Percentiles rank a stretch among this genome's conserved stretches.
Conservation (phyloP, 768 basidiomycete species). For the Mycena galericulata region DNA sequence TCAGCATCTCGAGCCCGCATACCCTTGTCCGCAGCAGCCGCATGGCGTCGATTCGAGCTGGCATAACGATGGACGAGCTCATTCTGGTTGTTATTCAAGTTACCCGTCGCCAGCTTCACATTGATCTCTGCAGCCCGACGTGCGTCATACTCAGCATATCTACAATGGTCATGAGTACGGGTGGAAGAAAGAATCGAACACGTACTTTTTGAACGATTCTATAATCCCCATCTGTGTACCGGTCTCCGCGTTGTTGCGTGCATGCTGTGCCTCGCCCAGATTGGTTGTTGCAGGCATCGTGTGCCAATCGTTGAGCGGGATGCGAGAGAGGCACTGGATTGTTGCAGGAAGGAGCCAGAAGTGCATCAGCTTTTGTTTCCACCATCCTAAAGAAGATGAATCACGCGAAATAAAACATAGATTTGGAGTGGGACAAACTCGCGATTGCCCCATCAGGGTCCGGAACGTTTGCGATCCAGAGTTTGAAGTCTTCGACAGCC, state of each 20-base stretch:
- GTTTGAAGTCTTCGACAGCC: slow-evolving; percentile 17
- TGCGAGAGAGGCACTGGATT: slow-evolving; percentile 13
- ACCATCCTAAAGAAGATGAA: slow-evolving; percentile 6
- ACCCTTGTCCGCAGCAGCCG: too few species aligned
- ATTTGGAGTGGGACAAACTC: slow-evolving; percentile 3
- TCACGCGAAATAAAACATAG: not conserved
- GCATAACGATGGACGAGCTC: too few species aligned
- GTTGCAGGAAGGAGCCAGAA: slow-evolving; percentile 11
- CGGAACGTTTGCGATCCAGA: slow-evolving; percentile 13
- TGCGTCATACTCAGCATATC: too few species aligned
- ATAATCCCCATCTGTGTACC: slow-evolving; percentile 14
- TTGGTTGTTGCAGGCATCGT: slow-evolving; percentile 17
- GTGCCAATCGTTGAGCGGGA: slow-evolving; percentile 6
- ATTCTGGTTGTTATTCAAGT: too few species aligned
- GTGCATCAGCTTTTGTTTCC: slow-evolving; percentile 9
- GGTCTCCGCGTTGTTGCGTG: slow-evolving; percentile 13
- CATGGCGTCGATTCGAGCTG: too few species aligned
- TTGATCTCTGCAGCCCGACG: too few species aligned
- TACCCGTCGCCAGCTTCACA: too few species aligned
- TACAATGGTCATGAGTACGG: too few species aligned
- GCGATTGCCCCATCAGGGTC: slow-evolving; percentile 5
- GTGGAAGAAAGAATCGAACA: too few species aligned
- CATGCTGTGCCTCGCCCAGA: slow-evolving; percentile 20
- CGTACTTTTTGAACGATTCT: slow-evolving; percentile 19
- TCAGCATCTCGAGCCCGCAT: too few species aligned